A percentile compares a stretch with the other conserved stretches of the same genome.
phyloP scores from a whole-genome alignment of 139 green algal genomes.

The Choricystis sp. region DNA sequence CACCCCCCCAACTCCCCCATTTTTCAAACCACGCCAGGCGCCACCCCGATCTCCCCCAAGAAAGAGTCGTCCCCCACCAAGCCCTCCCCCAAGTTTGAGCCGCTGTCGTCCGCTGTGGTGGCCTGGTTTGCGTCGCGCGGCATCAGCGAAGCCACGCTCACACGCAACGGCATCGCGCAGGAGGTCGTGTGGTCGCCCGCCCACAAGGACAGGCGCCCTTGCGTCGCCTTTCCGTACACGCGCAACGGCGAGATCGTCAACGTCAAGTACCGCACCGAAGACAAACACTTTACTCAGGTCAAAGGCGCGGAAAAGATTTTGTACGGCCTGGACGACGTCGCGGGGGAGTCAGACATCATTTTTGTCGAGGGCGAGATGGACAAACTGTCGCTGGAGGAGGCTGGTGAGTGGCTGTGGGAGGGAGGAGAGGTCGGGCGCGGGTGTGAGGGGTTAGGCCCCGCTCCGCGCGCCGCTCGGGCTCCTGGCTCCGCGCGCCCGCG shows the following conservation, averaged over 20 bases:
- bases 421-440: background rate
- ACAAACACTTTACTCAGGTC: slow-evolving; percentile 37
- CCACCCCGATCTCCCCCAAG: too few relatives aligned
- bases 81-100: slow-evolving; percentile 1
- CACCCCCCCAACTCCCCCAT: too few relatives aligned
- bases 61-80: slow-evolving; percentile 7
- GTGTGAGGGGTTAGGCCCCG: background rate
- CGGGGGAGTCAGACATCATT: slow-evolving; percentile 25
- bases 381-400: slow-evolving; percentile 67
- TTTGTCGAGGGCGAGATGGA: slow-evolving; percentile 89
- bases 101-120: slow-evolving; percentile 11
- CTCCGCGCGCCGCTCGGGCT: too few relatives aligned
- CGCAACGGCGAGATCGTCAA: slow-evolving; percentile 56
- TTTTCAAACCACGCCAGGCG: too few relatives aligned
- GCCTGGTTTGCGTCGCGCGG: slow-evolving; percentile 34
- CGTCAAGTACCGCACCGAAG: slow-evolving; percentile 65
- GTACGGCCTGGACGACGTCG: slow-evolving; percentile 70
- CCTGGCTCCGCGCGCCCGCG: too few relatives aligned
- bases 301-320: slow-evolving; percentile 61
- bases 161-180: slow-evolving; percentile 30
- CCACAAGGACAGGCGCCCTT: background rate
- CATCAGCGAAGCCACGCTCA: slow-evolving; percentile 34
- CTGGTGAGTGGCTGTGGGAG: slow-evolving; percentile 5
- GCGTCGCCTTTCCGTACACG: slow-evolving; percentile 70
- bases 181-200: slow-evolving; percentile 11